Base-by-base conservation (phyloP, 2,329 filamentous ascomycete genomes). In the Talaromyces albobiverticillius region DNA sequence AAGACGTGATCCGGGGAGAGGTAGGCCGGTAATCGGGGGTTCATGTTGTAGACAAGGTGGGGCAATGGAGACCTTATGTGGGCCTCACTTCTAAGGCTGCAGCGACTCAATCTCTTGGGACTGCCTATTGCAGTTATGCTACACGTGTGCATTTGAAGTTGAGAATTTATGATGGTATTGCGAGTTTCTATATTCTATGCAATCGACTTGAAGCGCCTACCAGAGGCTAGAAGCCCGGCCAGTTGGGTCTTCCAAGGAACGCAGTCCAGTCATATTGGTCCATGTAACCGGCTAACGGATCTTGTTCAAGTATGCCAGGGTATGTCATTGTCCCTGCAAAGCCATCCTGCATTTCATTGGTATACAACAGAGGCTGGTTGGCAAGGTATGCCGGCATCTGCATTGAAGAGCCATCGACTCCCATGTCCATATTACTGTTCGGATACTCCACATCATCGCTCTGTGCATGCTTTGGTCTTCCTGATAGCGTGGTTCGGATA, bases 401-500 rank as follows among this genome's bases (percentile, higher is more conserved):
- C 10, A 34, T 46, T 10, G 50, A 36, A 7, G 34, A 31, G 11
- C 16, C n/a, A 38, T 36, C 22, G n/a, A 45, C 16, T 7, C 16
- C 42, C 11, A 23, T 36, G 10, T 41, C 22, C 29, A 46, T 18
- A 23, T 46, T 29, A 22, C 29, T 46, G 20, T n/a, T 11, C 23
- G 31, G 10, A 20, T 20, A 31, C 10, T 46, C 42, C 14, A 18
- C 22, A 8, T 20, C 16, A 5, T 29, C 31, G 5, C 36, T 26
- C 23, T 14, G 41, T n/a, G 18, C 50, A 18, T 16, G 16, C n/a
- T 22, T 36, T 36, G 36, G 23, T 34, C 49, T 59, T 23, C 64
- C 53, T 4, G 53, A 40, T 22, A 66, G n/a, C 23, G 48, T 61
- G 2, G 61, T 45, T 60, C 53, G 64, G n/a, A 73, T 62, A 11